These are phyloP conservation scores for Hermanozyma aechmeae DNA, from an alignment of 805 yeast species.

Conservation along the genomic window DNA sequence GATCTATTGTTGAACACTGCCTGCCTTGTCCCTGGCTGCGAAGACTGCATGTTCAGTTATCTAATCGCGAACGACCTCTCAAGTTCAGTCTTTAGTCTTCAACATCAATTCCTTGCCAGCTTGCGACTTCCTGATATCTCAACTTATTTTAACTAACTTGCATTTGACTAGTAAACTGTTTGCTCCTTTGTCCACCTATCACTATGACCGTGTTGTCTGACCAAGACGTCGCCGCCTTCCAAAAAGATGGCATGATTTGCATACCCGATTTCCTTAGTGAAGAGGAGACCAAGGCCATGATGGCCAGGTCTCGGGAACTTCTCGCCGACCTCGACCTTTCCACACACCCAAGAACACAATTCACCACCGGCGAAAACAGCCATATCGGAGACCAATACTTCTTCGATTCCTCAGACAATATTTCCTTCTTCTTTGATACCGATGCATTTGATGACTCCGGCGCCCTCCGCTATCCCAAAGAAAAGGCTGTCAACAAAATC, in stretches of 20 bases:
- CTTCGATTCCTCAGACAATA: slow-evolving; percentile 57
- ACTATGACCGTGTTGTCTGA: slow-evolving; percentile 23
- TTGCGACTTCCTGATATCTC: too few relatives aligned
- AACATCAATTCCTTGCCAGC: too few relatives aligned
- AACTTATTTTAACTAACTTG: too few relatives aligned
- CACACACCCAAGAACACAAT: slow-evolving; percentile 60
- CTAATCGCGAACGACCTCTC: too few relatives aligned
- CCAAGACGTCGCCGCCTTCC: slow-evolving; percentile 42
- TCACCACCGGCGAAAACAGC: slow-evolving; percentile 48
- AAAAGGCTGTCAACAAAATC: slow-evolving; percentile 59
- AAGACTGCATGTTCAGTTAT: too few relatives aligned
- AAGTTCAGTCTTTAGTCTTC: too few relatives aligned
- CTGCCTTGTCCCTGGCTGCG: too few relatives aligned
- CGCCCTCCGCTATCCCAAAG: slow-evolving; percentile 42
- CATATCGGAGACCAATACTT: slow-evolving; percentile 73
- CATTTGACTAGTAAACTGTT: too few relatives aligned
- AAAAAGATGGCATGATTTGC: slow-evolving; percentile 53
- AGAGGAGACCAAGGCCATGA: slow-evolving; percentile 30
- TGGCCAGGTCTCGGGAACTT: slow-evolving; percentile 35
- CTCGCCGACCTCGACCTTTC: slow-evolving; percentile 40
- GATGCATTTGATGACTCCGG: slow-evolving; percentile 54
- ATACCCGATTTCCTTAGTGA: slow-evolving; percentile 44
- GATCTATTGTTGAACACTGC: too few relatives aligned
- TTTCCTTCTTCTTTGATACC: slow-evolving; percentile 61
- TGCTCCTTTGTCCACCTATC: background rate